A percentile compares a stretch with the other conserved stretches of the same genome.
Evolutionary conservation across 176 grass and related monocot species (phyloP).

Genomic region (Musa troglodytarum): DNA sequence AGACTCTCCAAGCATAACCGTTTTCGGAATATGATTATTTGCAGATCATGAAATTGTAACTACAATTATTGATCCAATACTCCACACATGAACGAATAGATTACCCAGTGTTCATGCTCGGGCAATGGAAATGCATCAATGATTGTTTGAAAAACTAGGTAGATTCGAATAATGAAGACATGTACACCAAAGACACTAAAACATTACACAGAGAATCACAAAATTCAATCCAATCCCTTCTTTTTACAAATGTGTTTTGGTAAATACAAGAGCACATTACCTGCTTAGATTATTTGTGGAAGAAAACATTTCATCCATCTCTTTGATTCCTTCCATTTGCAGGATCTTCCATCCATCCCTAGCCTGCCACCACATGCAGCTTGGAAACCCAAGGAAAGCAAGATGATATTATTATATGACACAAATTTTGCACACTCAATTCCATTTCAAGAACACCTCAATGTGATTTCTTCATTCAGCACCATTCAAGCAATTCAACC

Average conservation of each 20-base stretch:
- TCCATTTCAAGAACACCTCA: not conserved
- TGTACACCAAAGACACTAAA: not conserved
- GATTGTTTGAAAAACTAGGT: not conserved
- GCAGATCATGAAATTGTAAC: too few species aligned
- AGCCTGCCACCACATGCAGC: not conserved
- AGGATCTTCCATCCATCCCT: not conserved
- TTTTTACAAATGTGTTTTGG: conserved; percentile 20
- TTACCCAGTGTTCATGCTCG: not conserved
- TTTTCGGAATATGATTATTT: too few species aligned
- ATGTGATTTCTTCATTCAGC: conserved; percentile 29
- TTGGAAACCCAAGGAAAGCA: not conserved
- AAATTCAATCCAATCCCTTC: conserved; percentile 10
- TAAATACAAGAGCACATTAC: conserved; percentile 13
- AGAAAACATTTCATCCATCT: conserved; percentile 7
- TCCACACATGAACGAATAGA: too few species aligned
- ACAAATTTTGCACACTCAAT: not conserved
- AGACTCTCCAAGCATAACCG: too few species aligned
- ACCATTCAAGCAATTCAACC: conserved; percentile 44
- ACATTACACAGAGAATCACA: not conserved
- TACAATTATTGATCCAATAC: too few species aligned
- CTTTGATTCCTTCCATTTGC: not conserved
- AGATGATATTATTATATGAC: not conserved
- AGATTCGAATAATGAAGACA: conserved; percentile 10
- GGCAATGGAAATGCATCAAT: too few species aligned
- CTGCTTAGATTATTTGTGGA: conserved; percentile 15